Percentiles rank a stretch among this genome's conserved stretches.
Evolutionary conservation across 495 filamentous ascomycete species (phyloP).

Genomic region (Lasiosphaeria ovina): DNA sequence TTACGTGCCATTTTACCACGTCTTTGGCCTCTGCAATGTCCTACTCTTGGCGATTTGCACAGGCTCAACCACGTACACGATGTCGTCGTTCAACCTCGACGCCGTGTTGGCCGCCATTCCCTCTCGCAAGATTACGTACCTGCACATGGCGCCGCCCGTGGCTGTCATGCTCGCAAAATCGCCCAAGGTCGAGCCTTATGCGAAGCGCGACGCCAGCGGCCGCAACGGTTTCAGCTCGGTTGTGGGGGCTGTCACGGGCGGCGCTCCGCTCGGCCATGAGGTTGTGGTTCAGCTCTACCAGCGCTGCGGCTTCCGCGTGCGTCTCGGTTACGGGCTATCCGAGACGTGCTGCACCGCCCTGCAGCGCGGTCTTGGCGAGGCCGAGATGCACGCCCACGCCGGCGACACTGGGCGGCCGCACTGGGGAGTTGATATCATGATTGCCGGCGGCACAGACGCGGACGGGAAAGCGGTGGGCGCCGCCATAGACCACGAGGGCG

Average conservation of each 20-base stretch:
- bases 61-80: constrained; percentile 58
- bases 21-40: constrained; percentile 35
- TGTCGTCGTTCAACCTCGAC: constrained; percentile 57
- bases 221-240: constrained; percentile 22
- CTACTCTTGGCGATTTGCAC: constrained; percentile 58
- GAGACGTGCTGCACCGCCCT: constrained; percentile 64
- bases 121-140: constrained; percentile 53
- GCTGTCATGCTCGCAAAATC: constrained; percentile 66
- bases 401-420: constrained; percentile 60
- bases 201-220: constrained; percentile 48
- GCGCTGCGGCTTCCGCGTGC: constrained; percentile 63
- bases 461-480: constrained; percentile 41
- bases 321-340: constrained; percentile 70
- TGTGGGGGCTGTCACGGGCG: constrained; percentile 43
- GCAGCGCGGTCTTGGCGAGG: constrained; percentile 51
- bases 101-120: constrained; percentile 53
- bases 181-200: constrained; percentile 58
- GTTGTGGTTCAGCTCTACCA: constrained; percentile 61
- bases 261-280: constrained; percentile 64
- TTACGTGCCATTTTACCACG: constrained; percentile 37
- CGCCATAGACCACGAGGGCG: constrained; percentile 53
- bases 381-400: constrained; percentile 56
- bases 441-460: constrained; percentile 38
- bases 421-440: constrained; percentile 54
- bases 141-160: constrained; percentile 69